Evolutionary conservation across 2,329 filamentous ascomycete species (phyloP).

Genomic region (Mollisiaceae sp.): DNA sequence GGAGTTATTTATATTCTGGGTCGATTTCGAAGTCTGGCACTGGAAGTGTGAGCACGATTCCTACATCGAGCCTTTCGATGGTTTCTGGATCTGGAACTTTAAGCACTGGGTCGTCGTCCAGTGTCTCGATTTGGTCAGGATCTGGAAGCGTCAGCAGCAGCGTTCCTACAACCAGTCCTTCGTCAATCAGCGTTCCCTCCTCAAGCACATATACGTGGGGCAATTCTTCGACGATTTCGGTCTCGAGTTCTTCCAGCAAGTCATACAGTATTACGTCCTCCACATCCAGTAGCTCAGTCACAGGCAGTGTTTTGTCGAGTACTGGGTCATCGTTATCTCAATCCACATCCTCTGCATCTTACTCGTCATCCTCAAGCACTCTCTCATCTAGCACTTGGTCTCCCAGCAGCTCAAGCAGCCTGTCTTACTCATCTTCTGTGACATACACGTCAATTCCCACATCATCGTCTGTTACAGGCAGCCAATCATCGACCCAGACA

Average conservation of each 20-base stretch:
- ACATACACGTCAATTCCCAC: not conserved
- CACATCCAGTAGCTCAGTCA: not conserved
- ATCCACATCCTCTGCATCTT: not conserved
- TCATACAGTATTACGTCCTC: not conserved
- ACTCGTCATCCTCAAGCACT: not conserved
- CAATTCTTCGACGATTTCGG: not conserved
- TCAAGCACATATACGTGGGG: slow-evolving; percentile 1
- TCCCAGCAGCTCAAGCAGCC: not conserved
- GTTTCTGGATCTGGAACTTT: not conserved
- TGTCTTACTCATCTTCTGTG: not conserved
- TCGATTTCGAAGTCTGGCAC: not conserved
- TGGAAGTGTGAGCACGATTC: slow-evolving; percentile 1
- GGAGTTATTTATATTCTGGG: not conserved
- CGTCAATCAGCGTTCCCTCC: not conserved
- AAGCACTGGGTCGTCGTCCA: not conserved
- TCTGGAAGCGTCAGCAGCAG: slow-evolving; percentile 5
- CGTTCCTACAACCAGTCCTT: slow-evolving; percentile 1
- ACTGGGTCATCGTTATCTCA: not conserved
- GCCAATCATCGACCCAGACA: not conserved
- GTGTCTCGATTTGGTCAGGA: not conserved
- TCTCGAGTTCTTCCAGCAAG: not conserved
- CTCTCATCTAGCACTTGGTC: not conserved
- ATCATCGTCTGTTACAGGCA: not conserved
- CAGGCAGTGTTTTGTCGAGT: not conserved
- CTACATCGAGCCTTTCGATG: not conserved